Conservation (phyloP, 108 stramenopile genomes). For the Chaetoceros tenuissimus region DNA sequence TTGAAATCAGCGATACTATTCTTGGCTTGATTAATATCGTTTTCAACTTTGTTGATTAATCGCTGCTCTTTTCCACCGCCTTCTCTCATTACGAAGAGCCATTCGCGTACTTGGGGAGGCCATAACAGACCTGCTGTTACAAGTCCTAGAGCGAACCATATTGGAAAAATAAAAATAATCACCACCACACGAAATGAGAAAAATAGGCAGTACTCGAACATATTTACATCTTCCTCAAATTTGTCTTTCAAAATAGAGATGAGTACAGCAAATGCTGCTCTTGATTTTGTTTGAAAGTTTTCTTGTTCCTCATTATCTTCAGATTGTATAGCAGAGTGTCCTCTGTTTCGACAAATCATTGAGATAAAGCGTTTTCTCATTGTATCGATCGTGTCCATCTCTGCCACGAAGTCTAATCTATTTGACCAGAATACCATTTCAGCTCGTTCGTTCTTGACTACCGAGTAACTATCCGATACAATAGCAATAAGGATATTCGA, state of each 20-base stretch:
- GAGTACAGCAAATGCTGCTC: conserved; percentile 36
- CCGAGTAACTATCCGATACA: conserved; percentile 74
- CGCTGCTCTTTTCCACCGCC: conserved; percentile 40
- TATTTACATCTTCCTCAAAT: conserved; percentile 46
- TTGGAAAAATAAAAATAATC: conserved; percentile 53
- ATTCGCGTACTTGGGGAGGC: conserved; percentile 82
- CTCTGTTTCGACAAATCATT: conserved; percentile 13
- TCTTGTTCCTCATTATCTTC: conserved; percentile 5
- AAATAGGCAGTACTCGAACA: conserved; percentile 49
- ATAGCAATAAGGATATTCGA: conserved; percentile 78
- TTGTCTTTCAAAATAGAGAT: conserved; percentile 54
- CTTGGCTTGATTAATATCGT: too few relatives aligned
- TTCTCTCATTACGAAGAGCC: conserved; percentile 66
- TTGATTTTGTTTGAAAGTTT: conserved; percentile 34
- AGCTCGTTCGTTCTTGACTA: conserved; percentile 78
- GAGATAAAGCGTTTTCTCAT: conserved; percentile 26
- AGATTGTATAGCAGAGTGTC: background rate
- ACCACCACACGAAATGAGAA: conserved; percentile 35
- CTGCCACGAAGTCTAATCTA: conserved; percentile 72
- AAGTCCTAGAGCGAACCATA: conserved; percentile 67
- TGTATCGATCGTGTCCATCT: conserved; percentile 59
- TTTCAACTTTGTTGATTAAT: too few relatives aligned
- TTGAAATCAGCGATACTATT: too few relatives aligned
- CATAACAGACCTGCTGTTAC: conserved; percentile 64
- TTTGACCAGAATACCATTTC: conserved; percentile 84